These are phyloP conservation scores for Populus simonii DNA, from an alignment of 345 rosid species.

Conservation along the genomic window DNA sequence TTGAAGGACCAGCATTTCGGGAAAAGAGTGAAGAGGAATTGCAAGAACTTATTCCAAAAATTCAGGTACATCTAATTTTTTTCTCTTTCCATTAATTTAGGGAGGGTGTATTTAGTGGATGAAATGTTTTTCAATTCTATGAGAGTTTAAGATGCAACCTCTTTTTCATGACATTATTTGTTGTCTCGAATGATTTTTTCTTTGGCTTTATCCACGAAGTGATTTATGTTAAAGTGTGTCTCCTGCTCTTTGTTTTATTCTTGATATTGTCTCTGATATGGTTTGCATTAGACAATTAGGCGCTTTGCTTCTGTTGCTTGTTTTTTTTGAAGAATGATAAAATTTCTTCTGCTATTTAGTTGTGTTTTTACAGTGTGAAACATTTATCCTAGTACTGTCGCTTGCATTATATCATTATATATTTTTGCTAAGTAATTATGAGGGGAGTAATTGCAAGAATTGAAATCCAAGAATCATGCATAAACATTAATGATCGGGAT, in stretches of 20 bases:
- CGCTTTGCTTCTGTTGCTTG: not conserved
- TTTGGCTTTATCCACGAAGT: not conserved
- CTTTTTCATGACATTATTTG: not conserved
- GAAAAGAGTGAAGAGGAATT: conserved; percentile 31
- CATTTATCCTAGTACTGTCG: not conserved
- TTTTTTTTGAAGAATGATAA: not conserved
- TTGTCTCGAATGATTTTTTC: not conserved
- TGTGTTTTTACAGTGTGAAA: not conserved
- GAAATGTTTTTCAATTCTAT: not conserved
- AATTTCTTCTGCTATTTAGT: not conserved
- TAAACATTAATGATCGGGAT: not conserved
- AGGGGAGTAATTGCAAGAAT: not conserved
- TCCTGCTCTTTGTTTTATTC: not conserved
- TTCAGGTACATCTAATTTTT: conserved; percentile 56
- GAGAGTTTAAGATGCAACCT: not conserved
- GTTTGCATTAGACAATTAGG: not conserved
- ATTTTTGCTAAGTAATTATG: too few species aligned
- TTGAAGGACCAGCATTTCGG: conserved; percentile 32
- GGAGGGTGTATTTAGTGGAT: not conserved
- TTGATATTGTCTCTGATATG: not conserved
- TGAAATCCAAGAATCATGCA: not conserved
- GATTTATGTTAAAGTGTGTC: not conserved
- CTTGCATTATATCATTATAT: not conserved
- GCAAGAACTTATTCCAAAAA: conserved; percentile 64
- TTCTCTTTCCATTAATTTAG: not conserved